A percentile compares a stretch with the other conserved stretches of the same genome.
phyloP scores from a whole-genome alignment of 2,329 filamentous ascomycete species.

The Pyrenochaeta sp. region DNA sequence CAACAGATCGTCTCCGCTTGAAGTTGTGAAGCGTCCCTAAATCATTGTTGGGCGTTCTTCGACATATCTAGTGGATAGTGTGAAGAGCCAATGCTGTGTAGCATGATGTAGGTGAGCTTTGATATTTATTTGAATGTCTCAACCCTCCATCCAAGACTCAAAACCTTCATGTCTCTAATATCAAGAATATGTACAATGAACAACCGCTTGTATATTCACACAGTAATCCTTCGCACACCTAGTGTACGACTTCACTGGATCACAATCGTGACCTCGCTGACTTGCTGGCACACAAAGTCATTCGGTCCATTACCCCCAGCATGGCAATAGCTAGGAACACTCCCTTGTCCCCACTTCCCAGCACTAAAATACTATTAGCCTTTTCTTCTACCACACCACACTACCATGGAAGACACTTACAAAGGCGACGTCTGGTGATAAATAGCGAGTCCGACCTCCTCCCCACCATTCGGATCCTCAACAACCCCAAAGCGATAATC shows the following conservation, averaged over 20 bases:
- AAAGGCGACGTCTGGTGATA: conserved; percentile 25
- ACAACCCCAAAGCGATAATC: conserved; percentile 28
- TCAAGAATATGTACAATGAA: not conserved
- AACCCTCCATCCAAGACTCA: no score
- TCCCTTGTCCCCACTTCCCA: conserved; percentile 19
- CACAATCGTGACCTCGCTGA: conserved; percentile 16
- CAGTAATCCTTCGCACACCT: not conserved
- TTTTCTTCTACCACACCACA: no score
- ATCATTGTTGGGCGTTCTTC: no score
- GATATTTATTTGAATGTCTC: no score
- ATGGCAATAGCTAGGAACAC: conserved; percentile 28
- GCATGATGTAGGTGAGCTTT: no score
- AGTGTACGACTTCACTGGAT: conserved; percentile 4
- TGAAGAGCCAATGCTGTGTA: no score
- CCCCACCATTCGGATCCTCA: conserved; percentile 7
- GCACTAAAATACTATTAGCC: not conserved
- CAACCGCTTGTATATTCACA: not conserved
- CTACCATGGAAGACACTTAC: not conserved
- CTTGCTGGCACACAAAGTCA: conserved; percentile 31
- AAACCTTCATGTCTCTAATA: no score
- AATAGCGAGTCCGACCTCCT: conserved; percentile 16
- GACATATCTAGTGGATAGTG: no score
- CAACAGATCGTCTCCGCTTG: no score
- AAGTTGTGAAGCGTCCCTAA: no score
- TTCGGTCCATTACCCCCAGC: conserved; percentile 27